Base-by-base conservation (phyloP, 2,329 filamentous ascomycete species). In the Aureobasidium uvarum region DNA sequence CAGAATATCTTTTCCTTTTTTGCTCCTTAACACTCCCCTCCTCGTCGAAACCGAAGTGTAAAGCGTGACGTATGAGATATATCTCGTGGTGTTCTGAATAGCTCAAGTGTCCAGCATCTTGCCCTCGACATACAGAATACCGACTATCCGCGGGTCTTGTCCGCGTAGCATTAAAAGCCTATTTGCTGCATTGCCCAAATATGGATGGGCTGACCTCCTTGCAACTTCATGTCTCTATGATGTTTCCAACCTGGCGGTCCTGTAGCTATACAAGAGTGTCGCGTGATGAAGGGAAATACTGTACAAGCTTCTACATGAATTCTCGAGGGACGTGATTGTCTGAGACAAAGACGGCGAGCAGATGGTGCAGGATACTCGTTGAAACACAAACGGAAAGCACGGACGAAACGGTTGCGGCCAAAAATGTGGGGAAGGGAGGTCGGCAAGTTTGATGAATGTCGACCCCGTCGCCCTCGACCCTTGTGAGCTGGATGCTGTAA, bases 311-410 rank as follows among this genome's bases (percentile, higher is more conserved):
- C 7, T 51, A 8, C 16, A 51, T 28, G 6, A 28, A 51, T 2
- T n/a, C 2, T 25, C 3, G 10, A 33, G 10, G 28, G 7, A 51
- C 7, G 25, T 31, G 54, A 45, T 41, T n/a, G 54, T 58, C 54
- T 20, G 23, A 58, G 54, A 58, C 54, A 58, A 58, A 45, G 54
- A 31, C 39, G 23, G 33, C 16, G 25, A 25, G 39, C 56, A 48
- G 43, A 60, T 60, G 56, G 45, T 23, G 41, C 20, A 60, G 56
- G 56, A 60, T 48, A n/a, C 48, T 38, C 28, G 39, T 38, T 60
- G 56, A 60, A 60, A 60, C 56, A 46, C 36, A 48, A 28, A 18
- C 41, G 41, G 28, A 60, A 46, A 11, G 55, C 55, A 45, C 55
- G 55, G 55, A 45, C 43, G 5, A 11, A 45, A 23, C 54, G 54